phyloP scores from a whole-genome alignment of 1,284 basidiomycete species.

The Phlebopus sp. region DNA sequence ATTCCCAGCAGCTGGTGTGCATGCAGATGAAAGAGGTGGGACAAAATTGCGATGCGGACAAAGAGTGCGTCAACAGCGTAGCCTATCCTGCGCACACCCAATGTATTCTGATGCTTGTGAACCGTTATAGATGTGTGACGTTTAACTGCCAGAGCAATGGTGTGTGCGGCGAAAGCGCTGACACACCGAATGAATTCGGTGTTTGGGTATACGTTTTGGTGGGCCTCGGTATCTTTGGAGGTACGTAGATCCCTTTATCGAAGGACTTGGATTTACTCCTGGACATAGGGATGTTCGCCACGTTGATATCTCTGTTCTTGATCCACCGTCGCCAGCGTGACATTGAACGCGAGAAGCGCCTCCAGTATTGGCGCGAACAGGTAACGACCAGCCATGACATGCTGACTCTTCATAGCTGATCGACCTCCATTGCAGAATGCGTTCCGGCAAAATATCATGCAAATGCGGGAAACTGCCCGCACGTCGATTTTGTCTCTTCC shows the following conservation, averaged over 20 bases:
- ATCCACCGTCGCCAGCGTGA: conserved; percentile 71
- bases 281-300: conserved; percentile 64
- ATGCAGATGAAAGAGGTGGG: conserved; percentile 55
- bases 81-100: not conserved
- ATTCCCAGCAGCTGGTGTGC: conserved; percentile 59
- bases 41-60: conserved; percentile 69
- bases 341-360: conserved; percentile 73
- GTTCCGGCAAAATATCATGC: conserved; percentile 73
- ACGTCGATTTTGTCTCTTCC: conserved; percentile 58
- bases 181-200: conserved; percentile 62
- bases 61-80: conserved; percentile 55
- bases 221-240: conserved; percentile 67
- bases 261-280: not conserved
- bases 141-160: conserved; percentile 71
- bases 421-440: conserved; percentile 48
- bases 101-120: conserved; percentile 7
- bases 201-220: conserved; percentile 73
- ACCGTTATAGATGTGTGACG: conserved; percentile 56
- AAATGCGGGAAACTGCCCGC: conserved; percentile 71
- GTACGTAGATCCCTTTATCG: conserved; percentile 38
- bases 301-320: conserved; percentile 65
- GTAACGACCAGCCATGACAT: conserved; percentile 33
- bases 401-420: not conserved
- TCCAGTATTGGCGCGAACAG: conserved; percentile 88
- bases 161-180: conserved; percentile 59